Base-by-base conservation (phyloP, 1,284 basidiomycete genomes). In the Fistulina hepatica region DNA sequence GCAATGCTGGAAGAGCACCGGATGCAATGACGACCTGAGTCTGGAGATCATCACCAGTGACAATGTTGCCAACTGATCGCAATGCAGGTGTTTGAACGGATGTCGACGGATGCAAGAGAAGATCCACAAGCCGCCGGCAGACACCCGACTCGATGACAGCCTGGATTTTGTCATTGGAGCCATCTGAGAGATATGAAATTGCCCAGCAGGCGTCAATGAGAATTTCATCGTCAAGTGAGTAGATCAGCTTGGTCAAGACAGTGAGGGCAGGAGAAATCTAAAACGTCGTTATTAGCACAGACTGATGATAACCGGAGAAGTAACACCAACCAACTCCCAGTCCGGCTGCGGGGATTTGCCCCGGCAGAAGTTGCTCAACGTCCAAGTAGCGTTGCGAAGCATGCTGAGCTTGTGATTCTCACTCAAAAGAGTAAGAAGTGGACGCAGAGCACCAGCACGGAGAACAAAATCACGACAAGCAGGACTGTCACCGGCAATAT, bases 141-240 rank as follows among this genome's bases (percentile, higher is more conserved):
- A 98, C 93, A 38, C 95, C 95, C 13, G 88, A 90, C 64, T 98
- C 95, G 52, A 99, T 98, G 46, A 98, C 95, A 26, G 94, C 94
- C 61, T 99, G 95, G 46, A 99, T 99, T 71, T 99, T 99, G 64
- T 99, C 95, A 58, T 97, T 97, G 35, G 93, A 91, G 30, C 95
- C 95, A 59, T 98, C 95, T 2, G 95, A 98, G 23, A 99, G 81
- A 65, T 99, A 99, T 20, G 93, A 97, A 60, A 99, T 95, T 32
- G 95, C 95, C 95, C 95, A 99, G 72, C 95, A 99, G 21, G 95
- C 95, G 59, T 99, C 95, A 57, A 98, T 99, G 53, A 99, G 69
- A 45, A 97, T 95, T 64, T 99, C 95, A 56, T 98, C 94, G 58
- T 99, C 95, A 54, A 97, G 76, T 34, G 94, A 97, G 66, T 98